Evolutionary conservation across 331 rosid species (phyloP), one percentile per base, ranked within the genome.

Genomic region (Malus hybrid): DNA sequence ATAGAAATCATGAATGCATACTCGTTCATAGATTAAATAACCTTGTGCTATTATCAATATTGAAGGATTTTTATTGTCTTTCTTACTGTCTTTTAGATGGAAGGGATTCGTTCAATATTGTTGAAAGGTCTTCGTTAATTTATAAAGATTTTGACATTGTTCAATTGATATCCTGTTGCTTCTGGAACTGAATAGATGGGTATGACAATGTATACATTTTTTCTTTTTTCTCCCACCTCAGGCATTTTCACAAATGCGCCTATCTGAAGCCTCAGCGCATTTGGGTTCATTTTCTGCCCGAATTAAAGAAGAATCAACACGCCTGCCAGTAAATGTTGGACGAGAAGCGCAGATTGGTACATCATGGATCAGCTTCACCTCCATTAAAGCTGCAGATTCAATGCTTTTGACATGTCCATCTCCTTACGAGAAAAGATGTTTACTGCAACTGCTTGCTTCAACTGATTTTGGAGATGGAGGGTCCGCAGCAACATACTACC

Each of bases 221-320:
- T 68, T 56, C 20, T 66, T 70, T 71, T 76, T 58, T 60, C 30
- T 16, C 26, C 36, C 29, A 15, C 70, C 65, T 70, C 85, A 91
- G 98, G 97, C 97, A 57, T 88, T 91, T 81, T 91, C 97, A 22
- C 98, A 94, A 87, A 90, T 94, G 98, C 97, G 97, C 62, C 88
- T 94, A 33, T 82, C 96, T 77, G 98, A 94, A 86, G 95, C 96
- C 75, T 87, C 93, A 57, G 98, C 97, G 8, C 98, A 94, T 81
- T 88, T 94, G 87, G 98, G 96, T 68, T 94, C 98, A 66, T 94
- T 94, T 86, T 89, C 97, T 77, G 90, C 86, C 62, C 91, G 98
- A 76, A 89, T 94, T 75, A 94, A 91, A 88, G 98, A 94, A 68
- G 98, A 94, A 78, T 82, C 90, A 46, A 74, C 74, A 58, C 76